Evolutionary conservation across 495 filamentous ascomycete species (phyloP), one percentile per base, ranked within the genome.

Genomic region (Annulohypoxylon nitens): DNA sequence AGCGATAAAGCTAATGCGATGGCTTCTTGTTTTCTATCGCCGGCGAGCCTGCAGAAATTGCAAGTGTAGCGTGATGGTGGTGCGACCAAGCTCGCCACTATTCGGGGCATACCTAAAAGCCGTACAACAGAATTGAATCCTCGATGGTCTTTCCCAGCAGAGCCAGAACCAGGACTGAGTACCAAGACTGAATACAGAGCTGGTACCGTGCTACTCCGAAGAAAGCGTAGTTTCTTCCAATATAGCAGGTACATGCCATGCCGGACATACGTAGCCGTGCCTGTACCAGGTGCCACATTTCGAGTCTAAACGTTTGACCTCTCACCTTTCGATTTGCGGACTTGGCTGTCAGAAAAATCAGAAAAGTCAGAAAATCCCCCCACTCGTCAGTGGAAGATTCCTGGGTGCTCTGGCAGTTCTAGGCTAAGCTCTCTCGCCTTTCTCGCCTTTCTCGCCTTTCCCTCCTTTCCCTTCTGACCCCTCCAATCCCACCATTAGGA

Each of bases 11-110:
- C 67, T 69, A 66, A 74, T 34, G 25, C 33, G 34, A 67, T 53
- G 41, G 43, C 54, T 70, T 65, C 66, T 53, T 73, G 23, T 55
- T 45, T 16, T 64, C 30, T 69, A 64, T 25, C 54, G 36, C 53
- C 26, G 4, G 45, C 9, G 23, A 58, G 66, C 51, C 70, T 63
- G 39, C 58, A 51, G 23, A 58, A 62, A 45, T 74, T 63, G 48
- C 51, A 43, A 67, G 51, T 43, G 67, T 74, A 67, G 63, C 63
- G 39, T 70, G 71, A 74, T 74, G 59, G 71, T 74, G 71, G 71
- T 74, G 67, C 71, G 71, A 74, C 53, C 23, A 54, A 58, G 57
- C 66, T 74, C 67, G 67, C 71, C 71, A 74, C 71, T 34, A 36
- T 74, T 50, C 67, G 57, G 67, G 64, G 39, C 30, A 62, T 61